Base-by-base conservation (phyloP, 129 eudicot species). In the Centaurea solstitialis region DNA sequence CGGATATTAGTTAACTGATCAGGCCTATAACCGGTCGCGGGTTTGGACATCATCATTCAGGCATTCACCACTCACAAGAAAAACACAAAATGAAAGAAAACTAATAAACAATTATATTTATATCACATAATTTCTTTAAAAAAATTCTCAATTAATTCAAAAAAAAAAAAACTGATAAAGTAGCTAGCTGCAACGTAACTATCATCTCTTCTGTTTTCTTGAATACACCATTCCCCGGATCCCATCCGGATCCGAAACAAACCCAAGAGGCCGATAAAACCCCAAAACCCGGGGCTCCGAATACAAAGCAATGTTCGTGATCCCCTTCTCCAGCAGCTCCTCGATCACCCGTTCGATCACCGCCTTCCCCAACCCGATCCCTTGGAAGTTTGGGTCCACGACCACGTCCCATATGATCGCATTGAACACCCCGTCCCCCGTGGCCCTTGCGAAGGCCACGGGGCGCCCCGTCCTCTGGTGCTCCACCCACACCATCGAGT, bases 401-500 rank as follows among this genome's bases (percentile, higher is more conserved):
- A 95, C 97, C 66, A 95, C 99, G 38, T 95, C 99, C 99, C 99
- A 95, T 30, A 95, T 95, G 38, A 95, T 92, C 11, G 99, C 93
- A 21, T 95, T 95, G 53, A 95, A 95, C 57, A 92, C 99, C 4
- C 99, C 99, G 80, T 95, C 99, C 5, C 99, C 99, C 9, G 99
- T 95, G 38, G 97, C 97, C 35, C 99, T 80, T 0, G 98, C 99
- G 30, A 95, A 95, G 68, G 97, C 99, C 87, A 95, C 97, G 11
- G 99, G 97, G 77, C 86, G 75, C 70, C 85, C 82, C 21, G 94
- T 92, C 86, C 92, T 92, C 88, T 88, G 93, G 88, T 90, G 76
- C 85, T 94, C 97, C 10, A 91, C 83, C 99, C 99, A 95, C 72
- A 92, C 17, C 76, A 95, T 15, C 3, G 94, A 82, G 87, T 95